These are phyloP conservation scores for Cyclanthera cordifolia DNA, from an alignment of 306 rosid species.

Conservation along the genomic window DNA sequence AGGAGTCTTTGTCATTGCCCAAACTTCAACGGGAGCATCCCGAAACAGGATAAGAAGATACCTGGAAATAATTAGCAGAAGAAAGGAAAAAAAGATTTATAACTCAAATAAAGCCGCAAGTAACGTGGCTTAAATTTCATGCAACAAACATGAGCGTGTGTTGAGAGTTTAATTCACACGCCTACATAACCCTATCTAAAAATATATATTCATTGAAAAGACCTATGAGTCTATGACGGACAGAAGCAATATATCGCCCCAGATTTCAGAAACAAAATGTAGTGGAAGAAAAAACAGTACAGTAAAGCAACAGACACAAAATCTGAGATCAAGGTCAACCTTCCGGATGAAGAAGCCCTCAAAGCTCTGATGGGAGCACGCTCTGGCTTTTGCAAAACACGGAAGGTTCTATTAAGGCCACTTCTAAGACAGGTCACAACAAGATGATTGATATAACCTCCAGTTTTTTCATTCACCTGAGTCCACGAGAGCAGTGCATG, in stretches of 20 bases:
- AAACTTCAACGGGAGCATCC: slow-evolving; percentile 97
- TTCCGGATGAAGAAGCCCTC: slow-evolving; percentile 96
- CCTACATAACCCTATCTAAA: neutral
- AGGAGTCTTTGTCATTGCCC: slow-evolving; percentile 99
- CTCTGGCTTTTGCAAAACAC: slow-evolving; percentile 95
- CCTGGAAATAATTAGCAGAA: slow-evolving; percentile 35
- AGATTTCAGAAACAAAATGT: neutral
- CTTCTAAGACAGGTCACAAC: slow-evolving; percentile 90
- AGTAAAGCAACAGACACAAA: neutral
- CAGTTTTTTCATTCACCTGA: slow-evolving; percentile 85
- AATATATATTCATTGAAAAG: neutral
- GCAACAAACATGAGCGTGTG: neutral
- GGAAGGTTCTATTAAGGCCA: slow-evolving; percentile 78
- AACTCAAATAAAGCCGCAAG: neutral
- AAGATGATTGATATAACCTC: slow-evolving; percentile 80
- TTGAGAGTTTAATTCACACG: neutral
- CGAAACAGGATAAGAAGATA: slow-evolving; percentile 91
- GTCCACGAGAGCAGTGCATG: slow-evolving; percentile 18
- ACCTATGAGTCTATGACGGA: neutral
- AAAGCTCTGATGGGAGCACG: slow-evolving; percentile 93
- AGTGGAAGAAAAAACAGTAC: neutral
- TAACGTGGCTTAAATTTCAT: neutral
- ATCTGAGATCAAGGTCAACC: slow-evolving; percentile 39
- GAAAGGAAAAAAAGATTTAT: neutral
- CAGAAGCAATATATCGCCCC: neutral